Percentiles rank a stretch among this genome's conserved stretches.
Conservation (phyloP, 139 green algal species). For the Pseudopediastrum boryanum region DNA sequence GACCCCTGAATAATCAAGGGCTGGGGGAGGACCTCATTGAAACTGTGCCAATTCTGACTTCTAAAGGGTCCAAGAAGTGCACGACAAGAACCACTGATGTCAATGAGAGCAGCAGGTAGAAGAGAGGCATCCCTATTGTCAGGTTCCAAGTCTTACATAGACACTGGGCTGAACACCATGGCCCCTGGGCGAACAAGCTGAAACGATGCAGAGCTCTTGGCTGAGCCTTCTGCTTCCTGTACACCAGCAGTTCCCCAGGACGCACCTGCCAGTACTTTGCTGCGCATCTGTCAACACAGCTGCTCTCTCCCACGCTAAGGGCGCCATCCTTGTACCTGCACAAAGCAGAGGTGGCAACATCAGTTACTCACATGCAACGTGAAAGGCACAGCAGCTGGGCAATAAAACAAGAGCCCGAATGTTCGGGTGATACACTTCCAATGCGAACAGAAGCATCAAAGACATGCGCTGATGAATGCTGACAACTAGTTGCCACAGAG, state of each 20-base stretch:
- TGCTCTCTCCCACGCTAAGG: constrained; percentile 95
- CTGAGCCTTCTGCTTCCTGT: too few species aligned
- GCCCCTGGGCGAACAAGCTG: background rate
- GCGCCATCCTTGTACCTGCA: constrained; percentile 94
- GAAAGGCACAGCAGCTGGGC: background rate
- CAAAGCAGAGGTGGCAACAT: background rate
- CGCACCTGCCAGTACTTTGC: constrained; percentile 97
- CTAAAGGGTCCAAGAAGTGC: too few species aligned
- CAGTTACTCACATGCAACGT: background rate
- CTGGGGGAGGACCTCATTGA: too few species aligned
- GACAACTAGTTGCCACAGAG: background rate
- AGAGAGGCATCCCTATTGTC: background rate
- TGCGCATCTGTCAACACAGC: constrained; percentile 92
- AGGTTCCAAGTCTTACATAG: background rate
- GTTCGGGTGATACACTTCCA: background rate
- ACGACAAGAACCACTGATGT: background rate
- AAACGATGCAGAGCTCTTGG: too few species aligned
- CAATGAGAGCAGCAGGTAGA: background rate
- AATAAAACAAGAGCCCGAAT: background rate
- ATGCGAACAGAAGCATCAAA: background rate
- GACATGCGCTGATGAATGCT: background rate
- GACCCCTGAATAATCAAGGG: too few species aligned
- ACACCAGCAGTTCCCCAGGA: background rate
- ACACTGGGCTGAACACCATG: background rate
- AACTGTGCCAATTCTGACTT: too few species aligned